Evolutionary conservation across 1,284 basidiomycete genomes (phyloP).

Genomic region (Ganoderma resinaceum): DNA sequence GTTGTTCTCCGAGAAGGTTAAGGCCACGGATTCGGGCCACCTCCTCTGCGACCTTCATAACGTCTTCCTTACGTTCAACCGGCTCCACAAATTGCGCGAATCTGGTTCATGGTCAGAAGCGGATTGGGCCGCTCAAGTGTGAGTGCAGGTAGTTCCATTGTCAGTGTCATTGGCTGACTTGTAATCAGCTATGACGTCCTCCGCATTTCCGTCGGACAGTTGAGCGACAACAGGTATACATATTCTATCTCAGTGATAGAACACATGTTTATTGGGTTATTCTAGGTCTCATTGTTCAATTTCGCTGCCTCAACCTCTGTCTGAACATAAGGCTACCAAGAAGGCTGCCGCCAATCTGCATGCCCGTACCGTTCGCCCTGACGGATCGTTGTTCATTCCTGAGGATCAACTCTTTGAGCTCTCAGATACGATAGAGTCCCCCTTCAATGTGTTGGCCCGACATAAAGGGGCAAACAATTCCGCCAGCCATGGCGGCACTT

Average conservation of each 20-base stretch:
- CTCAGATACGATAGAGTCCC: slow-evolving; percentile 50
- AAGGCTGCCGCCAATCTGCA: slow-evolving; percentile 49
- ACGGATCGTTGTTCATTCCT: slow-evolving; percentile 56
- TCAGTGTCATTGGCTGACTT: slow-evolving; percentile 2
- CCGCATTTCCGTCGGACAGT: slow-evolving; percentile 50
- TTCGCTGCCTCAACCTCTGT: slow-evolving; percentile 55
- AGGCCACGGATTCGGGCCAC: slow-evolving; percentile 33
- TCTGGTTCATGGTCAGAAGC: slow-evolving; percentile 59
- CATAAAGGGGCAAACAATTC: slow-evolving; percentile 43
- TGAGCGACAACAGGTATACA: slow-evolving; percentile 51
- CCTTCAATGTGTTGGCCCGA: slow-evolving; percentile 54
- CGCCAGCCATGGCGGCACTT: slow-evolving; percentile 44
- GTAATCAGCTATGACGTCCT: slow-evolving; percentile 54
- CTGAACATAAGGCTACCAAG: slow-evolving; percentile 36
- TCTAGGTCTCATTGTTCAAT: slow-evolving; percentile 55
- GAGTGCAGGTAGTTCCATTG: slow-evolving; percentile 30
- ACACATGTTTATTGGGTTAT: not conserved
- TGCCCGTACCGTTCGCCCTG: slow-evolving; percentile 53
- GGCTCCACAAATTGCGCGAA: slow-evolving; percentile 49
- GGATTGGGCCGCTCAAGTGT: slow-evolving; percentile 63
- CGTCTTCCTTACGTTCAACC: slow-evolving; percentile 54
- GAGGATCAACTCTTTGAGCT: slow-evolving; percentile 44
- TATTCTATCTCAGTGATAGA: not conserved
- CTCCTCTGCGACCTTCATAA: slow-evolving; percentile 47
- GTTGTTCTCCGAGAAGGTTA: slow-evolving; percentile 47